Conservation (phyloP, 371 early-diverging fungal species). For the Apophysomyces sp. region DNA sequence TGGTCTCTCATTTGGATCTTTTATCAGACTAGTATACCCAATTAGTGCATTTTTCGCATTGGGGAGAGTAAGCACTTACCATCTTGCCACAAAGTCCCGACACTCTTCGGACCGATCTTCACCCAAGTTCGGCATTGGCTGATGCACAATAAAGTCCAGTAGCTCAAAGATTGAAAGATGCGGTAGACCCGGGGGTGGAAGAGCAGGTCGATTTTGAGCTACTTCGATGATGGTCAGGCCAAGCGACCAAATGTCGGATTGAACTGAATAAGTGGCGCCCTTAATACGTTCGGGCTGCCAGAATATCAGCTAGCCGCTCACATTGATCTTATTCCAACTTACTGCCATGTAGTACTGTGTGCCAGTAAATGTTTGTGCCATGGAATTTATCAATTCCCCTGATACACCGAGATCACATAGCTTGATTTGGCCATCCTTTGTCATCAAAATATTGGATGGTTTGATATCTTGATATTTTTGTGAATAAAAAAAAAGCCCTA, state of each 20-base stretch:
- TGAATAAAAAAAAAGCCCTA: neutral
- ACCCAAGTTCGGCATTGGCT: slow-evolving; percentile 82
- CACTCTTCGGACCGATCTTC: slow-evolving; percentile 65
- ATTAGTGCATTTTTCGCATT: slow-evolving; percentile 15
- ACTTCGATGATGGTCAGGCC: slow-evolving; percentile 93
- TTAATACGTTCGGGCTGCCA: slow-evolving; percentile 94
- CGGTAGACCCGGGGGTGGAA: slow-evolving; percentile 66
- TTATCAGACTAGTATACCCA: slow-evolving; percentile 51
- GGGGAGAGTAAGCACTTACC: slow-evolving; percentile 52
- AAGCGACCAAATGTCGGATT: slow-evolving; percentile 95
- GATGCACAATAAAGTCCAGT: slow-evolving; percentile 86
- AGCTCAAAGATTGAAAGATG: slow-evolving; percentile 87
- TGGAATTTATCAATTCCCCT: slow-evolving; percentile 85
- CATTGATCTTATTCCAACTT: slow-evolving; percentile 33
- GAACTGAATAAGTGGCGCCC: slow-evolving; percentile 86
- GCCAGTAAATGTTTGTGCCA: slow-evolving; percentile 94
- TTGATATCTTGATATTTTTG: slow-evolving; percentile 67
- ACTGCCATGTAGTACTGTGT: slow-evolving; percentile 96
- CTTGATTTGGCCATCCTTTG: slow-evolving; percentile 86
- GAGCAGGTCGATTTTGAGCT: slow-evolving; percentile 88
- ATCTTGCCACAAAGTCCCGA: slow-evolving; percentile 75
- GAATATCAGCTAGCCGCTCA: neutral
- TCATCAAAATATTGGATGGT: slow-evolving; percentile 88
- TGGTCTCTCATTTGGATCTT: slow-evolving; percentile 73
- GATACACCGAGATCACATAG: slow-evolving; percentile 96